Evolutionary conservation across 148 eudicot genomes (phyloP).

Genomic region (Silene conica): DNA sequence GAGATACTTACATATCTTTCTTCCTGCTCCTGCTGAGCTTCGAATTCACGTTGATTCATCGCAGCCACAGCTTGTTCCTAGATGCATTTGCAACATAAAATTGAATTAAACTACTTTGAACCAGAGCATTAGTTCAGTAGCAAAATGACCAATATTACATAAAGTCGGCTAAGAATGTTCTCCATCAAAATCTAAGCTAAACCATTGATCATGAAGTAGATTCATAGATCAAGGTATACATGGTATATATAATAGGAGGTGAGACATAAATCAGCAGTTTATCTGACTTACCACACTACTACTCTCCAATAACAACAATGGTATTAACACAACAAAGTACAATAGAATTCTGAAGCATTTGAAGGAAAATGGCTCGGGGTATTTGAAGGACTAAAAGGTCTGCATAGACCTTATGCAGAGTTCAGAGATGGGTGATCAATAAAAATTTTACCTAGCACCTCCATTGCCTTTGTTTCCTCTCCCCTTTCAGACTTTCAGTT

Average conservation of each 20-base stretch:
- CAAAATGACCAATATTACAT: not conserved
- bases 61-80: slow-evolving; percentile 71
- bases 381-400: not conserved
- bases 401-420: not conserved
- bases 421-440: not conserved
- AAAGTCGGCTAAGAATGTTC: not conserved
- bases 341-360: not conserved
- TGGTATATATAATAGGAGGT: not conserved
- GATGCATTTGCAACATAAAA: slow-evolving; percentile 11
- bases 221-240: not conserved
- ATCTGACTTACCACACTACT: not conserved
- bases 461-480: not conserved
- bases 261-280: not conserved
- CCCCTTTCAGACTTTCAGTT: not conserved
- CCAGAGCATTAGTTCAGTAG: not conserved
- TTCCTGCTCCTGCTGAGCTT: slow-evolving; percentile 74
- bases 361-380: not conserved
- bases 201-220: not conserved
- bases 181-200: not conserved
- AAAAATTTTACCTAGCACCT: not conserved
- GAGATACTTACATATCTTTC: slow-evolving; percentile 66
- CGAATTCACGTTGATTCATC: slow-evolving; percentile 68
- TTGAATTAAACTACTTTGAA: not conserved
- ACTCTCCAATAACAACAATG: not conserved
- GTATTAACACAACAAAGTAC: not conserved